These are phyloP conservation scores for Podila epigama DNA, from an alignment of 192 early-diverging fungal species.

Conservation along the genomic window DNA sequence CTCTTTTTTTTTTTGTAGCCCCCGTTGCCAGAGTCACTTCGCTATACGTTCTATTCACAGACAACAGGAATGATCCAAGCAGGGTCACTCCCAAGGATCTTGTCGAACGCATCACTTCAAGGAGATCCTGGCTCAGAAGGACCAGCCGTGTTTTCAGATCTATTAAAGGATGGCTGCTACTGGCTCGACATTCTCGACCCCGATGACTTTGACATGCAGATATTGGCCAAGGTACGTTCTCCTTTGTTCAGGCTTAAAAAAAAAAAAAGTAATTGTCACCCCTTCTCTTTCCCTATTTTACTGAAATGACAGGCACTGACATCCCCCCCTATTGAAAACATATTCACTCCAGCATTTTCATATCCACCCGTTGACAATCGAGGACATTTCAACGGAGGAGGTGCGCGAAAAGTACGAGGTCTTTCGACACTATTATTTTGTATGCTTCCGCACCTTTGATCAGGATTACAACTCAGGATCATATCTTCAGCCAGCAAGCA, in stretches of 20 bases:
- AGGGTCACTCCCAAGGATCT: conserved; percentile 55
- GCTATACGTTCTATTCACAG: conserved; percentile 71
- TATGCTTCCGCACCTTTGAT: conserved; percentile 82
- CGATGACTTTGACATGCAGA: conserved; percentile 59
- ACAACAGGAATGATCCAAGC: conserved; percentile 63
- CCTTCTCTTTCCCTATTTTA: too few relatives aligned
- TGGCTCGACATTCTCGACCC: conserved; percentile 72
- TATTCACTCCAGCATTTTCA: conserved; percentile 68
- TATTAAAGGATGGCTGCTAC: conserved; percentile 60
- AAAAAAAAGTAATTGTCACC: too few relatives aligned
- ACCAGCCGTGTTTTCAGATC: conserved; percentile 22
- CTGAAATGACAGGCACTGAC: too few relatives aligned
- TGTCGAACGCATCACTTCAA: conserved; percentile 13
- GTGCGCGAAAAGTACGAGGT: conserved; percentile 93
- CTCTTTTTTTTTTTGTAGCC: conserved; percentile 4
- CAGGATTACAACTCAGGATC: conserved; percentile 60
- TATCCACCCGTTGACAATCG: conserved; percentile 77
- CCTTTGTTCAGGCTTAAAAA: too few relatives aligned
- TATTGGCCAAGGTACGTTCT: conserved; percentile 58
- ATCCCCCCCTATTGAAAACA: neutral
- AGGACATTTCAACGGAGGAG: conserved; percentile 88
- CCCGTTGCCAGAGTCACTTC: conserved; percentile 23
- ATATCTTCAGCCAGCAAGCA: conserved; percentile 69
- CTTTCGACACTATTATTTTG: conserved; percentile 87
- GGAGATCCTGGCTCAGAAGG: neutral